phyloP scores from a whole-genome alignment of 1,139 yeast species.

The Kodamaea alishanica region DNA sequence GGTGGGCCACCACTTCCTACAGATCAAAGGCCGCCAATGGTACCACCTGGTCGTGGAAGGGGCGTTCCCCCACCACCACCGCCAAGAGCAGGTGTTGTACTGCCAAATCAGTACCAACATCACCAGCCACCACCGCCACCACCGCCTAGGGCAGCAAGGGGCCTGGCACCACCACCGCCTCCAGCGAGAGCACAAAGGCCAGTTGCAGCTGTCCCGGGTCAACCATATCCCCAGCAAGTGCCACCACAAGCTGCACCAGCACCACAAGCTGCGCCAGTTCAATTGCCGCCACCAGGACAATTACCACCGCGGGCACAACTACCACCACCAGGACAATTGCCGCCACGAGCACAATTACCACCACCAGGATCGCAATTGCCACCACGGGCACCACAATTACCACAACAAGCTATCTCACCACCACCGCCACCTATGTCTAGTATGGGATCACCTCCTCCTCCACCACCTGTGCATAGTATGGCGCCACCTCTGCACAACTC shows the following conservation, averaged over 20 bases:
- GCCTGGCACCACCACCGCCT: constrained; percentile 28
- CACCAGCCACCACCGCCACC: constrained; percentile 20
- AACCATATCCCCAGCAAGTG: constrained; percentile 9
- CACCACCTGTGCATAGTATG: constrained; percentile 14
- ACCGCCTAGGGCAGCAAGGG: constrained; percentile 28
- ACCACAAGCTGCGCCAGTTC: constrained; percentile 15
- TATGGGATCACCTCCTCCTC: constrained; percentile 16
- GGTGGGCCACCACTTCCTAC: constrained; percentile 20
- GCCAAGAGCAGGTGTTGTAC: constrained; percentile 15
- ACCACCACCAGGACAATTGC: constrained; percentile 4
- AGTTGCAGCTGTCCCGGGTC: background rate
- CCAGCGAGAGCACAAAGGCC: constrained; percentile 24
- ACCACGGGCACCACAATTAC: constrained; percentile 18
- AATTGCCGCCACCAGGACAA: constrained; percentile 17
- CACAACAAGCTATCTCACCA: constrained; percentile 17
- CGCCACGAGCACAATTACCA: constrained; percentile 9
- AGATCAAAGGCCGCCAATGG: constrained; percentile 3
- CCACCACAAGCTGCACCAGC: constrained; percentile 17
- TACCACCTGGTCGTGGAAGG: constrained; percentile 7
- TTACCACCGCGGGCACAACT: constrained; percentile 12
- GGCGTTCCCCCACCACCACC: constrained; percentile 11
- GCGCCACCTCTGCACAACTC: constrained; percentile 1
- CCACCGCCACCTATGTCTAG: constrained; percentile 18
- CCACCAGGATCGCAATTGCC: constrained; percentile 20
- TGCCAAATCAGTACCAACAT: constrained; percentile 18